Base-by-base conservation (phyloP, 2,329 filamentous ascomycete species). In the Aspergillus cejpii region DNA sequence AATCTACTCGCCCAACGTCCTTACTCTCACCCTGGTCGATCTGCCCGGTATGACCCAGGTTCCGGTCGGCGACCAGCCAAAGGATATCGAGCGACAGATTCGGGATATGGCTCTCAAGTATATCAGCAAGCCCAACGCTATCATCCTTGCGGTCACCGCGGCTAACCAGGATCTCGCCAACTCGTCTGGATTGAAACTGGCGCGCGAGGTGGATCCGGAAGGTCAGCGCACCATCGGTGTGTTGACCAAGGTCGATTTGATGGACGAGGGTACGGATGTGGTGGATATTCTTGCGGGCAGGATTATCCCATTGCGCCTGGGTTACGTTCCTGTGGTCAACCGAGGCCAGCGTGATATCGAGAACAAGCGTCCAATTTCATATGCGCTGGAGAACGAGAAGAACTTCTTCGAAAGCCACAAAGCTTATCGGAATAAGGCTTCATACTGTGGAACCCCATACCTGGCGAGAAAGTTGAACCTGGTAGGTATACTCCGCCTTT, bases 121-220 rank as follows among this genome's bases (percentile, higher is more conserved):
- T 68, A 98, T 98, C 65, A 87, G 85, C 72, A 98, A 98, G 74
- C 85, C 91, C 26, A 98, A 98, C 69, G 92, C 92, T 49, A 98
- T 98, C 67, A 92, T 98, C 57, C 76, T 98, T 44, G 92, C 92
- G 33, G 92, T 98, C 53, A 97, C 92, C 4, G 85, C 91, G 33
- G 92, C 92, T 60, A 98, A 98, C 68, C 90, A 91, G 50, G 92
- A 98, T 80, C 76, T 98, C 76, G 92, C 92, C 62, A 98, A 98
- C 75, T 98, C 92, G 15, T 92, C 98, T 68, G 92, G 92, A 60
- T 73, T 98, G 65, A 96, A 98, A 74, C 78, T 98, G 57, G 92
- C 92, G 31, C 81, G 92, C 61, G 91, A 98, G 72, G 92, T 98
- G 33, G 92, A 98, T 60, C 91, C 91, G 2, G 90, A 98, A 66